Base-by-base conservation (phyloP, 345 rosid species). In the Brassica cretica region DNA sequence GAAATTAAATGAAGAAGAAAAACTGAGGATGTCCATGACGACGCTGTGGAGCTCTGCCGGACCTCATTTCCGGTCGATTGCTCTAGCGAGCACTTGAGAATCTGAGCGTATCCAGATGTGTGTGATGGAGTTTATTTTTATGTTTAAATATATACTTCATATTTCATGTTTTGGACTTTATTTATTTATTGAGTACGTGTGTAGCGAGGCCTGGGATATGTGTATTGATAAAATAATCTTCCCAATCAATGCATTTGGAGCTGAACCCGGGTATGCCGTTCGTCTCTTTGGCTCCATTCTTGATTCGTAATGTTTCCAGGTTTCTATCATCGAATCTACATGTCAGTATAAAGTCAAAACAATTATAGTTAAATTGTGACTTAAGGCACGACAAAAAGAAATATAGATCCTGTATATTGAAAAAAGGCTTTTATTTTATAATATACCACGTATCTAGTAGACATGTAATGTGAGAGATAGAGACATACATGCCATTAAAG, bases 401-500 rank as follows among this genome's bases (percentile, higher is more conserved):
- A 11, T 55, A 4, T 6, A 55, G 16, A 39, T 63, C n/a, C 10
- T 59, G 1, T 59, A 11, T 60, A 60, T 24, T 8, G 11, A 58
- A 21, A 58, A 1, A 21, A 21, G 6, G n/a, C 61, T 8, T 56
- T 55, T 5, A 7, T 5, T 16, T 53, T n/a, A 53, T 55, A 11
- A 11, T 56, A 5, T 7, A 16, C 62, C 25, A 19, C 5, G 27
- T 56, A 56, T 56, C 3, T 21, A 21, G 63, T 59, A 59, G n/a
- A 59, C 32, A 59, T 21, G 12, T 59, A 58, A 41, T 25, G 24
- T 30, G 63, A 25, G 49, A 33, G 49, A 8, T 12, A 37, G 4
- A 87, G 33, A 87, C 96, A 12, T 89, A 91, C 96, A 88, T 77
- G 79, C 87, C 94, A 25, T 69, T 27, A 88, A 87, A 91, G 91